Base-by-base conservation (phyloP, 2,329 filamentous ascomycete species). In the Hortaea sp. region DNA sequence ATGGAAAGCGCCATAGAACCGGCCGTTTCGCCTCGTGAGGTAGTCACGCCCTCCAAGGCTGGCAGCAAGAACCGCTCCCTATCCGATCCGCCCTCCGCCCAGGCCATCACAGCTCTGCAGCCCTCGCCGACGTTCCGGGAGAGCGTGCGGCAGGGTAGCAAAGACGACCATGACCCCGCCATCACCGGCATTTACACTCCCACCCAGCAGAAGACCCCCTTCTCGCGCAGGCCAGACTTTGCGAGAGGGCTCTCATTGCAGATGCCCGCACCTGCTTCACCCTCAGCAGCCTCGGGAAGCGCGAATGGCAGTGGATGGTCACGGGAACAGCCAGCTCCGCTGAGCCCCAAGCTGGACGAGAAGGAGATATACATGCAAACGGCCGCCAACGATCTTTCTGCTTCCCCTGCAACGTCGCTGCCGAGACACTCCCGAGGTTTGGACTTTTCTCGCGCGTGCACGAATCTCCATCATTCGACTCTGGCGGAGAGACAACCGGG, bases 401-500 rank as follows among this genome's bases (percentile, higher is more conserved):
- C 50, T 38, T 90, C 88, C 1, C 88, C 89, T 2, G 84, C 85
- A 28, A 94, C 89, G 45, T 85, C 94, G 41, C 76, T 97, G 6
- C 90, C 90, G 12, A 81, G 90, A 53, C 82, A 89, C 50, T 95
- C 89, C 29, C 80, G 90, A 46, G 90, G 90, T 39, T 74, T 95
- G 50, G 90, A 97, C 68, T 97, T 95, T 66, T 90, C 90, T 37
- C 79, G 90, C 55, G 89, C 89, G 7, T 92, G 88, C 51, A 95
- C 90, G 7, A 94, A 89, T 62, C 74, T 98, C 20, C 92, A 97
- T 67, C 92, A 97, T 66, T 95, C 90, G 11, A 97, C 86, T 0
- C 77, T 97, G 6, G 89, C 90, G 46, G 87, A 95, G n/a, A 12
- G 20, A 56, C 31, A 39, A 11, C 32, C 32, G 4, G 32, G 32